Base-by-base conservation (phyloP, 2,329 filamentous ascomycete species). In the Penicillium glabrum region DNA sequence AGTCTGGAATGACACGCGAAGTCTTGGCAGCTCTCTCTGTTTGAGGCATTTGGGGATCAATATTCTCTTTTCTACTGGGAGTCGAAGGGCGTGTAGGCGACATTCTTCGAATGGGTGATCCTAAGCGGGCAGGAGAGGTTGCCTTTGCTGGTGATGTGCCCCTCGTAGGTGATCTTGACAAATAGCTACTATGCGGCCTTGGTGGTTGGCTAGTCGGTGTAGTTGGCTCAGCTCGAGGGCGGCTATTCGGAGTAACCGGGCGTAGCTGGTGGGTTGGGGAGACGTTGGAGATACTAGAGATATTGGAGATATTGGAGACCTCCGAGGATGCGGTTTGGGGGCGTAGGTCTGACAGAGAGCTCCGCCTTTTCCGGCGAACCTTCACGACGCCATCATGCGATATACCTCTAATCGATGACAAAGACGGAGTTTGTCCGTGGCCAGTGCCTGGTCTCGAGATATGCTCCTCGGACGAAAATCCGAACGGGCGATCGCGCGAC, bases 291-390 rank as follows among this genome's bases (percentile, higher is more conserved):
- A 41, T 23, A 41, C 19, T 41, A 13, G 73, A 75, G 13, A 71
- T 51, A 41, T 66, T 61, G 13, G 72, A 67, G 75, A 79, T 51
- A 41, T 66, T 61, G 13, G 72, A 67, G 75, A 79, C 82, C 9
- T 87, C 80, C 54, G 85, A 81, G 41, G 82, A 72, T 29, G 73
- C 83, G 75, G 93, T 87, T 19, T 90, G 78, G 54, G 79, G 82
- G 64, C 86, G 89, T 47, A 98, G 81, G 72, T 98, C 93, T 5
- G 93, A 96, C 43, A 98, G 78, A 26, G 93, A 97, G 76, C 93
- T 97, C 70, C 93, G 87, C 54, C 93, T 84, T 79, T 96, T 97
- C 77, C 88, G 93, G 70, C 84, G 45, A 79, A 76, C n/a, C 73
- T 73, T 61, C 71, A 79, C 56, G 45, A 64, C 26, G 72, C 71